Base-by-base conservation (phyloP, 1,139 yeast species). In the Geotrichum armillariae region DNA sequence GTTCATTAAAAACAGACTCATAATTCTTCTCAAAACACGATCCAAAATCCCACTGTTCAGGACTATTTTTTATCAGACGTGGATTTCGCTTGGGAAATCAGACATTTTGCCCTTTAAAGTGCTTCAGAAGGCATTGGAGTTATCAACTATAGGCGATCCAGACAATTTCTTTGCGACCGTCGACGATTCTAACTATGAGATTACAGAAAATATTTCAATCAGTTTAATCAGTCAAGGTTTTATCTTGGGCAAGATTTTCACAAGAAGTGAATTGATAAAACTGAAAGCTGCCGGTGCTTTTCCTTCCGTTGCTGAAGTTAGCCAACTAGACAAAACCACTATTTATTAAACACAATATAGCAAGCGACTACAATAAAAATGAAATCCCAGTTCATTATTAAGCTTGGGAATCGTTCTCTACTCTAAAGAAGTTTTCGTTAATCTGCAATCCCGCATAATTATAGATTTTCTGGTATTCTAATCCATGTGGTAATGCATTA, bases 161-260 rank as follows among this genome's bases (percentile, higher is more conserved):
- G 58, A 50, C 38, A 49, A 4, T 11, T 12, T 41, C 42, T 50
- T 32, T 31, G 22, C 20, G 6, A 35, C 12, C 16, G 18, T 41
- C 21, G 33, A 50, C 38, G 46, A 53, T 8, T 58, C 58, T 41
- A 58, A 53, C 20, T 56, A 54, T 41, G 53, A 59, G 8, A 59
- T 59, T 11, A 60, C 67, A 1, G 76, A 73, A 50, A 60, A 64
- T 32, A 54, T 70, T 6, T 65, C 68, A 41, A 62, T 66, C 7
- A 59, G 66, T 39, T 60, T 73, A 35, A 66, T 70, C 11, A 62
- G 65, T 37, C 66, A 62, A 36, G 72, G 71, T 9, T 61, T 60
- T 48, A 58, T 72, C 51, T 66, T 60, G 49, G 75, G 69, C 6
- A 66, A 68, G 23, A 56, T 71, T 12, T 61, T 63, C 46, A 53